Evolutionary conservation across 495 filamentous ascomycete species (phyloP).

Genomic region (Aspergillus campestris): DNA sequence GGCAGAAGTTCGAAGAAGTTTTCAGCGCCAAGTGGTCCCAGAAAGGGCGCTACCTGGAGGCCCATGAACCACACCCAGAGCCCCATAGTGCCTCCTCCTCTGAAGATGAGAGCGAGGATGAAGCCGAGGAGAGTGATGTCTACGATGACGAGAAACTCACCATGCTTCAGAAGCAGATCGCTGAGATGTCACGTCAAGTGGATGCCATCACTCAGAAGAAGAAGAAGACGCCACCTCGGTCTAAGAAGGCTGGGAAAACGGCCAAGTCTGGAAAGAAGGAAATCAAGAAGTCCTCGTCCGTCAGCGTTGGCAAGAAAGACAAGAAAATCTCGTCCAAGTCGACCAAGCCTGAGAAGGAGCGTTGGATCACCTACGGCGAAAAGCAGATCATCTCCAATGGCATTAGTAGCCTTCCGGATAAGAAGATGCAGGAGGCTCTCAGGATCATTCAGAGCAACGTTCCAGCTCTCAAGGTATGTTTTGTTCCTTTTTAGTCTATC

Average conservation of each 20-base stretch:
- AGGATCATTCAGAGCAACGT: constrained; percentile 85
- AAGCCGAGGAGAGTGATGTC: constrained; percentile 53
- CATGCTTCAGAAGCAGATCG: constrained; percentile 59
- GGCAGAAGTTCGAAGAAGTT: constrained; percentile 58
- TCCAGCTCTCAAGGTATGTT: constrained; percentile 57
- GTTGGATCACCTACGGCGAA: constrained; percentile 59
- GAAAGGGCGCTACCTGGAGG: constrained; percentile 68
- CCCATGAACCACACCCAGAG: constrained; percentile 56
- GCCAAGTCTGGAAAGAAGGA: constrained; percentile 51
- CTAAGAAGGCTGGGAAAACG: constrained; percentile 43
- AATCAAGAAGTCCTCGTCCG: constrained; percentile 36
- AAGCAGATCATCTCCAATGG: constrained; percentile 80
- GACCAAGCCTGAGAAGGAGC: constrained; percentile 39
- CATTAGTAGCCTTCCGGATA: constrained; percentile 64
- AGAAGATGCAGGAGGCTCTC: constrained; percentile 69
- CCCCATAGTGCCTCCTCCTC: constrained; percentile 44
- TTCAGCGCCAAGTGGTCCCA: constrained; percentile 66
- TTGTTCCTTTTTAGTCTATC: background rate
- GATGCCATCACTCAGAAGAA: constrained; percentile 47
- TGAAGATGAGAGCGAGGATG: constrained; percentile 59
- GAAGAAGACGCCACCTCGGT: constrained; percentile 55
- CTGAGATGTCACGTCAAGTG: constrained; percentile 47
- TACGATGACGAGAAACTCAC: constrained; percentile 57
- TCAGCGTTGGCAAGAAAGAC: constrained; percentile 43
- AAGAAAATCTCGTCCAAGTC: constrained; percentile 36